Conservation (phyloP, 2,329 filamentous ascomycete species). For the Polychaeton citri region DNA sequence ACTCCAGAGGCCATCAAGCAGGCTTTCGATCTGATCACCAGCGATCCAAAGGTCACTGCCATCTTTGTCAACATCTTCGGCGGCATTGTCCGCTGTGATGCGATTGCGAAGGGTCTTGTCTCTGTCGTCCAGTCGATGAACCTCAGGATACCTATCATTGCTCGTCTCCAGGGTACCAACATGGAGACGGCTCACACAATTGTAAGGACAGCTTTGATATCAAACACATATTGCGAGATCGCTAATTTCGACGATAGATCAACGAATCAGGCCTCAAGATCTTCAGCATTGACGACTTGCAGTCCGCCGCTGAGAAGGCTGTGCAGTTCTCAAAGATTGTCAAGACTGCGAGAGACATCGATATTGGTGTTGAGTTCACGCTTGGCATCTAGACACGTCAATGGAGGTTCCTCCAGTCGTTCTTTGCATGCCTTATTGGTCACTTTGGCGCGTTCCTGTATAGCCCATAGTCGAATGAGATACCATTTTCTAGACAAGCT, state of each 20-base stretch:
- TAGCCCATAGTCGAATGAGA: neutral
- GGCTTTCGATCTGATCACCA: slow-evolving; percentile 97
- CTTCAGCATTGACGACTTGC: slow-evolving; percentile 97
- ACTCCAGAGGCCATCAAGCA: slow-evolving; percentile 93
- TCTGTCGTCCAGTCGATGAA: slow-evolving; percentile 89
- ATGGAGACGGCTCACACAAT: slow-evolving; percentile 84
- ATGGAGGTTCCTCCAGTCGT: no score
- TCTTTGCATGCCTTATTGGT: no score
- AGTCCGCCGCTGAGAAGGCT: slow-evolving; percentile 92
- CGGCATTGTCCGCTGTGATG: slow-evolving; percentile 94
- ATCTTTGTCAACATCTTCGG: slow-evolving; percentile 99
- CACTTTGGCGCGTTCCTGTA: neutral
- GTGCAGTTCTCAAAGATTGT: slow-evolving; percentile 99
- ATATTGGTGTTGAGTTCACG: slow-evolving; percentile 90
- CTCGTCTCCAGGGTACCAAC: slow-evolving; percentile 95
- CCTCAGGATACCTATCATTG: slow-evolving; percentile 92
- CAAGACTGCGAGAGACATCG: slow-evolving; percentile 87
- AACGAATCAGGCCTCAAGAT: slow-evolving; percentile 98
- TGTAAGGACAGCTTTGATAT: slow-evolving; percentile 34
- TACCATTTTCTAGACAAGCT: no score
- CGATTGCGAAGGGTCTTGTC: slow-evolving; percentile 92
- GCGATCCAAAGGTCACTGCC: slow-evolving; percentile 92
- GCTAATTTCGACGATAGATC: slow-evolving; percentile 41
- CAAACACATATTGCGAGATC: neutral
- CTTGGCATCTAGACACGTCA: slow-evolving; percentile 63